Evolutionary conservation across 441 rosid genomes (phyloP).

Genomic region (Jatropha podagrica): DNA sequence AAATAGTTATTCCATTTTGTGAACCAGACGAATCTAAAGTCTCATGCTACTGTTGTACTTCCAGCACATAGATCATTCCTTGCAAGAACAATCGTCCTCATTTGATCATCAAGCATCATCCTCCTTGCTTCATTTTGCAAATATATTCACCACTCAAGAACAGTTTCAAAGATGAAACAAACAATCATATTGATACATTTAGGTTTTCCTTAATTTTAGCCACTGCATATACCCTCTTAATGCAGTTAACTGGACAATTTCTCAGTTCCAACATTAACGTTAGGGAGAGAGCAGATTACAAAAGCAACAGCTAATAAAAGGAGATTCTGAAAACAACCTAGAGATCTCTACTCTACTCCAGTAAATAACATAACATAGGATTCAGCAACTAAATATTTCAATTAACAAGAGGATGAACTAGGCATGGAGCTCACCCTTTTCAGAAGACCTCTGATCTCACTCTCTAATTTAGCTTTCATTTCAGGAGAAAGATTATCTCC

Average conservation of each 20-base stretch:
- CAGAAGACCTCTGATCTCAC: slow-evolving; percentile 69
- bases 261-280: slow-evolving; percentile 9
- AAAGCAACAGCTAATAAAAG: slow-evolving; percentile 21
- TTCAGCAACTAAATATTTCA: slow-evolving; percentile 7
- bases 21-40: background rate
- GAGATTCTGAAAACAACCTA: slow-evolving; percentile 6
- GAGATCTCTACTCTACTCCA: slow-evolving; percentile 14
- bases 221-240: slow-evolving; percentile 14
- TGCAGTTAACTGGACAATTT: background rate
- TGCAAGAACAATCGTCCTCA: background rate
- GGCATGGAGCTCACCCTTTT: slow-evolving; percentile 67
- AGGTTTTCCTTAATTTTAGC: background rate
- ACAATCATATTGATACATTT: background rate
- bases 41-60: background rate
- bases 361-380: slow-evolving; percentile 14
- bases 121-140: background rate
- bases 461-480: slow-evolving; percentile 62
- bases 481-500: slow-evolving; percentile 80
- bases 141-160: background rate
- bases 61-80: background rate
- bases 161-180: background rate
- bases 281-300: background rate
- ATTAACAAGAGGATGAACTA: slow-evolving; percentile 49
- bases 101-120: background rate
- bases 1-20: no score